Base-by-base conservation (phyloP, 495 filamentous ascomycete genomes). In the Chaetomium cochliodes region DNA sequence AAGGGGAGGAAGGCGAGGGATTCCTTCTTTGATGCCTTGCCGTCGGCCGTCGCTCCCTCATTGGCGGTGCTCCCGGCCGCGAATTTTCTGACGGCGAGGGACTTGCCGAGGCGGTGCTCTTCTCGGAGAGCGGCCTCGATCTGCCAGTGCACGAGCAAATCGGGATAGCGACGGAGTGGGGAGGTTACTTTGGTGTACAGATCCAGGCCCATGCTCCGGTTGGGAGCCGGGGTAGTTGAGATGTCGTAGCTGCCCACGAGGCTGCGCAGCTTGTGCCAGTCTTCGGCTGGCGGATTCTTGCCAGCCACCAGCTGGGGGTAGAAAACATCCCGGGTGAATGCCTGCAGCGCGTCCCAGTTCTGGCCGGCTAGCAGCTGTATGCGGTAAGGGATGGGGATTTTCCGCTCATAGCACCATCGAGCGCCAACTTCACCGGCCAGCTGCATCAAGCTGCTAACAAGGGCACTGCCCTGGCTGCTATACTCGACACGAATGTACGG, bases 111-210 rank as follows among this genome's bases (percentile, higher is more conserved):
- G 39, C 78, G 75, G 22, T 81, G 76, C 77, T 94, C 92, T 71
- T 90, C 84, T 9, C 87, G 82, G 46, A 98, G 72, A 0, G 88
- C 89, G 0, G 91, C 87, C 74, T 96, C 88, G 66, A 98, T 92
- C 69, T 98, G 93, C 83, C 92, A 97, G 74, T 97, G 92, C 0
- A 85, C 80, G n/a, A 97, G 77, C 65, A 98, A 75, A 73, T 98
- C 94, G 18, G 78, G 76, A 76, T 88, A 97, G 33, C 94, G 84
- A 20, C 94, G 90, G 9, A 98, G 80, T 3, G 94, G 94, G 66
- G 88, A 92, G 2, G 94, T 98, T 46, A 86, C 85, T 70, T 91
- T 94, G 65, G 86, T 78, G 72, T 97, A 96, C 44, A 85, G 78
- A 52, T 87, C 77, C 2, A 89, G 66, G 15, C 90, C 92, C 22